phyloP scores from a whole-genome alignment of 2,329 filamentous ascomycete species.

The Seiridium unicorne region DNA sequence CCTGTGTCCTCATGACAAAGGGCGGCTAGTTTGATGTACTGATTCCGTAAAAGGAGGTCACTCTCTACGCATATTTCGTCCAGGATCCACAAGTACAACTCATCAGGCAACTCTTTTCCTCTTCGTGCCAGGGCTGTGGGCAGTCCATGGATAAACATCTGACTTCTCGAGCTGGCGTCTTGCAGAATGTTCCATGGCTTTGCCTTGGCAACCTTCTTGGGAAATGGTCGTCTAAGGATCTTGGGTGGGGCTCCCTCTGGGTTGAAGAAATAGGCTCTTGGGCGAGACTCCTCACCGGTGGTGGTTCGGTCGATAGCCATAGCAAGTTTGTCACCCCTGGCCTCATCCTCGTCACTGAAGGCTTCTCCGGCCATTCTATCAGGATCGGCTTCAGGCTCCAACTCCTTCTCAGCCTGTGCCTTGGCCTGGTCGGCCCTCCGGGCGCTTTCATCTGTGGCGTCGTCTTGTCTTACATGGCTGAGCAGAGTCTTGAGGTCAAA shows the following conservation, averaged over 20 bases:
- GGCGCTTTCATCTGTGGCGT: constrained; percentile 56
- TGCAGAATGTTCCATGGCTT: constrained; percentile 45
- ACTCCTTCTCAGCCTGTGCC: constrained; percentile 18
- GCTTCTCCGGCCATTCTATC: constrained; percentile 37
- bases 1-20: constrained; percentile 41
- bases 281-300: constrained; percentile 31
- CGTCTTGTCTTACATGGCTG: constrained; percentile 56
- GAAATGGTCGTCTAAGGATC: constrained; percentile 30
- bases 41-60: constrained; percentile 52
- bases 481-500: constrained; percentile 64
- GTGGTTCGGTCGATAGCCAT: constrained; percentile 49
- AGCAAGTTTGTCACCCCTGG: constrained; percentile 31
- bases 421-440: constrained; percentile 37
- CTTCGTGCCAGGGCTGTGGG: constrained; percentile 51
- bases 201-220: constrained; percentile 33
- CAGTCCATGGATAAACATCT: constrained; percentile 62
- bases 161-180: constrained; percentile 50
- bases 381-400: constrained; percentile 13
- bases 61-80: constrained; percentile 56
- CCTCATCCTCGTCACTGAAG: constrained; percentile 23
- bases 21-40: constrained; percentile 58
- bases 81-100: constrained; percentile 66
- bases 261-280: constrained; percentile 51
- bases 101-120: constrained; percentile 53
- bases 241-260: constrained; percentile 25